Evolutionary conservation across 2,329 filamentous ascomycete genomes (phyloP).

Genomic region (Fusarium nelsonii): DNA sequence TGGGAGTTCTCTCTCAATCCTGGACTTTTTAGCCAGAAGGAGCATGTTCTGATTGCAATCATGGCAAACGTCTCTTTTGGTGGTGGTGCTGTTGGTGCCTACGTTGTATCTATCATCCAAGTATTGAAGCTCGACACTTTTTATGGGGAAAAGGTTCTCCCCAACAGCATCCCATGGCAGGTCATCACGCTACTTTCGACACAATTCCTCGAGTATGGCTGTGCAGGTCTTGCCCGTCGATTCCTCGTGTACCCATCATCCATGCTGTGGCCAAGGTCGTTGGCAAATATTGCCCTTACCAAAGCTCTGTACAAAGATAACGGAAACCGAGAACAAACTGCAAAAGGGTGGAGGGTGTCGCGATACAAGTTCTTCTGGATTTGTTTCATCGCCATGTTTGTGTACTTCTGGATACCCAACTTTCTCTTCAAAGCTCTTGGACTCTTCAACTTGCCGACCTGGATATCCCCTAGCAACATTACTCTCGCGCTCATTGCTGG

Average conservation of each 20-base stretch:
- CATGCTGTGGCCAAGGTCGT: constrained; percentile 64
- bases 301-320: constrained; percentile 40
- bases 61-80: constrained; percentile 65
- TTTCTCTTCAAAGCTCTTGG: constrained; percentile 61
- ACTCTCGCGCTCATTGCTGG: constrained; percentile 53
- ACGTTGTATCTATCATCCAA: constrained; percentile 61
- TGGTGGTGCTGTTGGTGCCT: constrained; percentile 52
- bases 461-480: constrained; percentile 60
- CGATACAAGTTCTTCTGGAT: constrained; percentile 59
- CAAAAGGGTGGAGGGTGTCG: constrained; percentile 42
- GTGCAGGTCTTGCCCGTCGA: constrained; percentile 60
- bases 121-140: constrained; percentile 59
- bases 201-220: constrained; percentile 65
- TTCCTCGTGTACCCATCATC: constrained; percentile 63
- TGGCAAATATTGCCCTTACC: constrained; percentile 61
- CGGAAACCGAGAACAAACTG: constrained; percentile 37
- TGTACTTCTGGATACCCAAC: constrained; percentile 65
- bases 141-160: constrained; percentile 56
- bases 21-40: constrained; percentile 65
- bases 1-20: constrained; percentile 57
- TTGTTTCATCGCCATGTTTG: constrained; percentile 59
- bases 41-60: constrained; percentile 66
- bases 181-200: constrained; percentile 60
- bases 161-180: constrained; percentile 58
- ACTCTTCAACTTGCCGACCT: constrained; percentile 64